Conservation (phyloP, 2,329 filamentous ascomycete genomes). For the Aspergillus sojae region DNA sequence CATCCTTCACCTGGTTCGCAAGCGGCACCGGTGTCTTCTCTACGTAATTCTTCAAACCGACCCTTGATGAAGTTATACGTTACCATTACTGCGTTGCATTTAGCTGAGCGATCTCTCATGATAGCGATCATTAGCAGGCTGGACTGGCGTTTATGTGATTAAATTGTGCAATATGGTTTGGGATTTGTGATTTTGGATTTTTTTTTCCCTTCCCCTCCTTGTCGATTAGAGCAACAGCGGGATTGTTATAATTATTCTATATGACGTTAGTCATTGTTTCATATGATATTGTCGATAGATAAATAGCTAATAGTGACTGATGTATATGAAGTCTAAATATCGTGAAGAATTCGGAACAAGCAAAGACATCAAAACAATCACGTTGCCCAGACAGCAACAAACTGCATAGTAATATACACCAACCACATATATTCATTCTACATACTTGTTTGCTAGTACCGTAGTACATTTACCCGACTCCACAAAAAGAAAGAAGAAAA, state of each 20-base stretch:
- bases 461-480: neutral
- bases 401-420: neutral
- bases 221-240: conserved; percentile 6
- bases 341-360: neutral
- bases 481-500: neutral
- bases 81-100: conserved; percentile 23
- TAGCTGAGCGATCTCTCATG: conserved; percentile 25
- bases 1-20: conserved; percentile 59
- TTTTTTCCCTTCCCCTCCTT: neutral
- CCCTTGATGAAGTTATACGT: conserved; percentile 1
- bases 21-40: conserved; percentile 43
- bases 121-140: conserved; percentile 32
- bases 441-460: neutral
- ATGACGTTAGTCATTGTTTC: conserved; percentile 2
- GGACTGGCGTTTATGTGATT: conserved; percentile 15
- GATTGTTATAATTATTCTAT: conserved; percentile 8
- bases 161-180: conserved; percentile 13
- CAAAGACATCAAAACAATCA: neutral
- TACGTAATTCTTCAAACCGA: conserved; percentile 20
- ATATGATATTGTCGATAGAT: conserved; percentile 8
- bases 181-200: conserved; percentile 6
- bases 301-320: conserved; percentile 6
- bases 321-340: neutral
- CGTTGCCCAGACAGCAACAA: neutral
- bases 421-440: neutral